A percentile compares a stretch with the other conserved stretches of the same genome.
These are phyloP conservation scores for Rhodotorula glutinis DNA, from an alignment of 1,284 basidiomycete genomes.

Conservation along the genomic window DNA sequence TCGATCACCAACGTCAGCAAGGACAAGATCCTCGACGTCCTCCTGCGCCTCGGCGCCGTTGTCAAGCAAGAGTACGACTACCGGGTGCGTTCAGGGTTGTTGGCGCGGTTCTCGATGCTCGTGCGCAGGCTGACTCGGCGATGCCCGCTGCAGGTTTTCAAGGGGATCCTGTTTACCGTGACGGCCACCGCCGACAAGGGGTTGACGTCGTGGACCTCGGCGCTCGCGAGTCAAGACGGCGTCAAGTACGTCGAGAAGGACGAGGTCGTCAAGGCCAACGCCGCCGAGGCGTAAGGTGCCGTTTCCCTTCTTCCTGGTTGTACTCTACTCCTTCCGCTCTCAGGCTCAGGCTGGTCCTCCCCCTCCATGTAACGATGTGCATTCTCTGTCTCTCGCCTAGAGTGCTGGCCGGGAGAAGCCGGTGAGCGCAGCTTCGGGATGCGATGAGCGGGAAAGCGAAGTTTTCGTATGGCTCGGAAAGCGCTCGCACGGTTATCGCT, in stretches of 20 bases:
- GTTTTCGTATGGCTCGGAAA: too few relatives aligned
- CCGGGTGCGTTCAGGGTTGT: conserved; percentile 11
- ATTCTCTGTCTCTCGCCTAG: too few relatives aligned
- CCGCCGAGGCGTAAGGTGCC: too few relatives aligned
- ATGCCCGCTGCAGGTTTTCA: conserved; percentile 24
- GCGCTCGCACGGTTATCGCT: too few relatives aligned
- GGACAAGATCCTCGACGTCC: conserved; percentile 29
- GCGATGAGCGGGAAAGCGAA: too few relatives aligned
- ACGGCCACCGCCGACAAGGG: conserved; percentile 15
- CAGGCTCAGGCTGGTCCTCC: too few relatives aligned
- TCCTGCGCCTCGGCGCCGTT: conserved; percentile 22
- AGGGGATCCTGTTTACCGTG: conserved; percentile 33
- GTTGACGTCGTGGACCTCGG: conserved; percentile 12
- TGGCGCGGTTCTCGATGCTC: neutral
- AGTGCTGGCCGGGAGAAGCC: too few relatives aligned
- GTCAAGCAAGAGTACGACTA: conserved; percentile 36
- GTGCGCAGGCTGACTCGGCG: neutral
- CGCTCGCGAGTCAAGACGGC: conserved; percentile 12
- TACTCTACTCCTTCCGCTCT: too few relatives aligned
- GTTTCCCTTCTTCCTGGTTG: too few relatives aligned
- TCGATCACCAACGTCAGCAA: conserved; percentile 18
- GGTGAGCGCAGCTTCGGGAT: too few relatives aligned
- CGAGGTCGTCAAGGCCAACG: conserved; percentile 10
- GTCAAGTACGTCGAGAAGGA: conserved; percentile 37
- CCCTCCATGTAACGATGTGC: too few relatives aligned